These are phyloP conservation scores for Phaeoacremonium minimum DNA, from an alignment of 2,329 filamentous ascomycete species.

Conservation along the genomic window DNA sequence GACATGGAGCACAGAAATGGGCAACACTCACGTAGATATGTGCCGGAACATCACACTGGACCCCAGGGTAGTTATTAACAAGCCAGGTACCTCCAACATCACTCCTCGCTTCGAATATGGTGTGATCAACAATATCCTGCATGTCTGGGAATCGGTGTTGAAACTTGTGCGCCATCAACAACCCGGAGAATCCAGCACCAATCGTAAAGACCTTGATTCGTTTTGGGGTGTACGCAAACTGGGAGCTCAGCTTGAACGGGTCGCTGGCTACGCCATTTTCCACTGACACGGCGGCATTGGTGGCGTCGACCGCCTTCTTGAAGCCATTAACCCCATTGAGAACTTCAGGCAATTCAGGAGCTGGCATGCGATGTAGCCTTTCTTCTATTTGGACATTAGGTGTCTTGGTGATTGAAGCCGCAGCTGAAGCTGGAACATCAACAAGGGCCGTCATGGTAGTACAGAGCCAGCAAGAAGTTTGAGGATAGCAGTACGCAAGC, in stretches of 20 bases:
- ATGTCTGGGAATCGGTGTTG: conserved; percentile 26
- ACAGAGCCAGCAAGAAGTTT: no score
- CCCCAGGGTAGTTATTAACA: conserved; percentile 23
- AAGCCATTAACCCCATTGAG: neutral
- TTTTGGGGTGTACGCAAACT: conserved; percentile 20
- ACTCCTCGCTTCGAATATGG: conserved; percentile 21
- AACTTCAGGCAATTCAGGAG: conserved; percentile 1
- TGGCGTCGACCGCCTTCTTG: neutral
- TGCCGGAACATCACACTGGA: conserved; percentile 10
- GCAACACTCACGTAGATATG: conserved; percentile 8
- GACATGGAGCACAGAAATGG: neutral
- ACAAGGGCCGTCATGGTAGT: conserved; percentile 2
- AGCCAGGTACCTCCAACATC: conserved; percentile 28
- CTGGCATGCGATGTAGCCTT: neutral
- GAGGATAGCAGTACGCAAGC: no score
- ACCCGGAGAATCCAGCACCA: conserved; percentile 25
- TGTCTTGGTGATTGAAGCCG: no score
- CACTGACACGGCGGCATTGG: no score
- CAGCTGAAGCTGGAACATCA: neutral
- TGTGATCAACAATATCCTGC: conserved; percentile 16
- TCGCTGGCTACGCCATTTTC: conserved; percentile 12
- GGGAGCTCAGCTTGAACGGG: conserved; percentile 18
- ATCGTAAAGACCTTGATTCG: conserved; percentile 27
- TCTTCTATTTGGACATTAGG: neutral
- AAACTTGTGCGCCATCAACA: conserved; percentile 28